Conservation (phyloP, 306 rosid species). For the Vigna radiata region DNA sequence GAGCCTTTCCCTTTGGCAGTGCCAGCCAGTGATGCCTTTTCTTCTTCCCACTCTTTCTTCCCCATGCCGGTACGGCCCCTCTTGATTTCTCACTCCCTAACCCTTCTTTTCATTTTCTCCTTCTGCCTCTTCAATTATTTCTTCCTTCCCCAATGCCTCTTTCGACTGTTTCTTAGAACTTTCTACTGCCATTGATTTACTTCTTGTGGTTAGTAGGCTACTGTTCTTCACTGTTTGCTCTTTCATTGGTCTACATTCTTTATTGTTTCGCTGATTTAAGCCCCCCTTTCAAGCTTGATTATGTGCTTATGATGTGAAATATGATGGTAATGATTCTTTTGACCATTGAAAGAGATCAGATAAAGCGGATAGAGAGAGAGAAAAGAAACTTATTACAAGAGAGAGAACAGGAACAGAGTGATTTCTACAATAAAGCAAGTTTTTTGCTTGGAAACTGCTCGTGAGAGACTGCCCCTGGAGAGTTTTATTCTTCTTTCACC, state of each 20-base stretch:
- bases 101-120: background rate
- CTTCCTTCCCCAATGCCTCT: background rate
- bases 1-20: conserved; percentile 12
- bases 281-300: background rate
- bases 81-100: background rate
- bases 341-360: conserved; percentile 12
- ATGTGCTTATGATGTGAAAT: background rate
- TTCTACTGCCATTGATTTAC: conserved; percentile 8
- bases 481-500: background rate
- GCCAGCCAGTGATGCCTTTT: background rate
- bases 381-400: background rate
- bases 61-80: conserved; percentile 18
- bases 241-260: conserved; percentile 15
- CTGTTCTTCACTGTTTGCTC: conserved; percentile 23
- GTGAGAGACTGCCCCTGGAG: background rate
- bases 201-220: background rate
- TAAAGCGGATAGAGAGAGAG: background rate
- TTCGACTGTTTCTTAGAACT: background rate
- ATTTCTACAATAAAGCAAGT: conserved; percentile 16
- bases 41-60: conserved; percentile 11
- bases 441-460: conserved; percentile 12
- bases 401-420: background rate
- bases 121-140: background rate
- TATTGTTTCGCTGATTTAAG: background rate
- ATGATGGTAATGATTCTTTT: conserved; percentile 24